phyloP scores from a whole-genome alignment of 2,329 filamentous ascomycete genomes.

The Fusarium palustre region DNA sequence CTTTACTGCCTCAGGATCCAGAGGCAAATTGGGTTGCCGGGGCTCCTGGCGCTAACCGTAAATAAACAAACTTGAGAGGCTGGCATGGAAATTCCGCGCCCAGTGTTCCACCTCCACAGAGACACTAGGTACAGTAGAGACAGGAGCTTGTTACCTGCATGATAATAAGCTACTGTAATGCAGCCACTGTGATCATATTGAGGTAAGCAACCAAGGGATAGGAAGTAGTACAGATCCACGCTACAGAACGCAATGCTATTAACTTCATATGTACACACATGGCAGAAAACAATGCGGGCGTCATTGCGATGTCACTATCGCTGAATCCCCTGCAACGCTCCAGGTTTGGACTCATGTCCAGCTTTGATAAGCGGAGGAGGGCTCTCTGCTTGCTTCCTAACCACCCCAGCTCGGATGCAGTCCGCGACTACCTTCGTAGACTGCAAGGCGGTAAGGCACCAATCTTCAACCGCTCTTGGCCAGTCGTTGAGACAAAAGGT shows the following conservation, averaged over 20 bases:
- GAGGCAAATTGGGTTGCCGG: constrained; percentile 22
- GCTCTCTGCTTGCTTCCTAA: constrained; percentile 15
- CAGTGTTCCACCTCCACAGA: constrained; percentile 14
- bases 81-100: constrained; percentile 5
- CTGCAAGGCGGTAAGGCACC: constrained; percentile 46
- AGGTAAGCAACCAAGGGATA: not conserved
- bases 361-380: constrained; percentile 27
- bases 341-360: constrained; percentile 20
- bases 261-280: not conserved
- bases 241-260: not conserved
- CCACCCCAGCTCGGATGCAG: constrained; percentile 21
- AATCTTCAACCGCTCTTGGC: constrained; percentile 30
- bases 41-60: not conserved
- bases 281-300: not conserved
- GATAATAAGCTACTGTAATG: constrained; percentile 4
- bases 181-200: not conserved
- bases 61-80: constrained; percentile 13
- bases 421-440: constrained; percentile 11
- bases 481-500: constrained; percentile 41
- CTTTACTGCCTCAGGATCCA: constrained; percentile 62
- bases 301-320: constrained; percentile 9
- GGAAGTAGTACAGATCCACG: not conserved
- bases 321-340: not conserved
- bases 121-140: constrained; percentile 14
- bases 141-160: constrained; percentile 16